Evolutionary conservation across 2,329 filamentous ascomycete genomes (phyloP).

Genomic region (Lasiodiplodia gonubiensis): DNA sequence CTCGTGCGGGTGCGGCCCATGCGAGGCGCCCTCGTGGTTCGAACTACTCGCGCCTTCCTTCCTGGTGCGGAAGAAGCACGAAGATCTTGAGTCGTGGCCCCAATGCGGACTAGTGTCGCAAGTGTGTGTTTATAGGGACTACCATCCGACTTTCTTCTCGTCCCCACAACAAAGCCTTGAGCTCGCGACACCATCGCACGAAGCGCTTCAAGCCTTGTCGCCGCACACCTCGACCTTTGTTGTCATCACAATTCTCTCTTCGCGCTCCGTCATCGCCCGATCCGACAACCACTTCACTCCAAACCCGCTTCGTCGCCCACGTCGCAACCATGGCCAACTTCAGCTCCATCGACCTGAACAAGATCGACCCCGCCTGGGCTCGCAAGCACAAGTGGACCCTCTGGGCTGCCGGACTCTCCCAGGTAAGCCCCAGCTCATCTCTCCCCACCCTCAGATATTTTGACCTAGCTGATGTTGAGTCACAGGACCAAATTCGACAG

Average conservation of each 20-base stretch:
- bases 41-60: neutral
- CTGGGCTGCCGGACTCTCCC: neutral
- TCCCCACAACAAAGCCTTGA: conserved; percentile 14
- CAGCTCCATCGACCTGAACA: neutral
- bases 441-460: neutral
- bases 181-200: conserved; percentile 4
- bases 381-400: neutral
- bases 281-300: neutral
- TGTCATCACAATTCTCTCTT: neutral
- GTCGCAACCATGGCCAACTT: neutral
- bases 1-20: neutral
- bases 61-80: too few species aligned
- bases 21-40: neutral
- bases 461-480: neutral
- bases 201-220: conserved; percentile 15
- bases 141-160: neutral
- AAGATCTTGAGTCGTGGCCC: neutral
- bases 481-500: neutral
- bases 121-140: neutral
- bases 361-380: conserved; percentile 8
- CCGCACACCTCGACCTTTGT: neutral
- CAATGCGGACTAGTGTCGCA: conserved; percentile 3
- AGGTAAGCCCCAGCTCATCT: neutral
- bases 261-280: neutral
- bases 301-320: neutral